Percentiles rank a stretch among this genome's conserved stretches.
phyloP scores from a whole-genome alignment of 2,329 filamentous ascomycete genomes.

The Ilyonectria destructans region DNA sequence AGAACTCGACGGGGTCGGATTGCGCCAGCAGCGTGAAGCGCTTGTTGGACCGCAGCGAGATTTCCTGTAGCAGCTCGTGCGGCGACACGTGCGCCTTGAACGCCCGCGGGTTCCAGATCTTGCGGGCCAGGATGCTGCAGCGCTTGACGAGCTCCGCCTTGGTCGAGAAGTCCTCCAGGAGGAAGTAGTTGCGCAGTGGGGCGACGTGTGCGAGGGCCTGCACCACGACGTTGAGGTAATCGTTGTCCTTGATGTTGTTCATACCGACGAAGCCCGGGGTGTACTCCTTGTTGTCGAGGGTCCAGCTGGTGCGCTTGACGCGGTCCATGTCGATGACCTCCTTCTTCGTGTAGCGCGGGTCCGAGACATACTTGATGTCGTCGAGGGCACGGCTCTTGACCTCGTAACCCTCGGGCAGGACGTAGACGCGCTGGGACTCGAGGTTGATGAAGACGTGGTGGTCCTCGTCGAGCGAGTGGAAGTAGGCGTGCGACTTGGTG shows the following conservation, averaged over 20 bases:
- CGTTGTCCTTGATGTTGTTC: conserved; percentile 99
- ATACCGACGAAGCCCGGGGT: conserved; percentile 96
- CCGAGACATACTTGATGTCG: conserved; percentile 98
- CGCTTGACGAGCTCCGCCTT: conserved; percentile 87
- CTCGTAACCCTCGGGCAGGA: conserved; percentile 96
- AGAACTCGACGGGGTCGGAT: conserved; percentile 95
- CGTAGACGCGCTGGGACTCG: conserved; percentile 91
- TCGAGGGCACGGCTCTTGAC: conserved; percentile 95
- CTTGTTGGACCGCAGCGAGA: conserved; percentile 91
- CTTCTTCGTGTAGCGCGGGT: conserved; percentile 86
- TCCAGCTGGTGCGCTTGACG: conserved; percentile 75
- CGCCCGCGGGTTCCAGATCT: conserved; percentile 97
- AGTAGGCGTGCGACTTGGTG: conserved; percentile 96
- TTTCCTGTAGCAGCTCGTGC: conserved; percentile 96
- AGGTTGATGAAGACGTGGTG: conserved; percentile 99
- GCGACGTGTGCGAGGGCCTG: conserved; percentile 92
- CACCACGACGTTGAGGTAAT: conserved; percentile 96
- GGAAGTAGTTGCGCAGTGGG: conserved; percentile 91
- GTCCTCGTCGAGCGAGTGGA: conserved; percentile 93
- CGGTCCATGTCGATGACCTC: conserved; percentile 88
- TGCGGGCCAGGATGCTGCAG: conserved; percentile 91
- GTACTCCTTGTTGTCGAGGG: conserved; percentile 88
- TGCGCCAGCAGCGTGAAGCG: conserved; percentile 92
- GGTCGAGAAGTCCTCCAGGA: conserved; percentile 85
- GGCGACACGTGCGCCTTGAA: conserved; percentile 98